These are phyloP conservation scores for Halophytophthora batemanensis DNA, from an alignment of 352 stramenopile genomes.

Conservation along the genomic window DNA sequence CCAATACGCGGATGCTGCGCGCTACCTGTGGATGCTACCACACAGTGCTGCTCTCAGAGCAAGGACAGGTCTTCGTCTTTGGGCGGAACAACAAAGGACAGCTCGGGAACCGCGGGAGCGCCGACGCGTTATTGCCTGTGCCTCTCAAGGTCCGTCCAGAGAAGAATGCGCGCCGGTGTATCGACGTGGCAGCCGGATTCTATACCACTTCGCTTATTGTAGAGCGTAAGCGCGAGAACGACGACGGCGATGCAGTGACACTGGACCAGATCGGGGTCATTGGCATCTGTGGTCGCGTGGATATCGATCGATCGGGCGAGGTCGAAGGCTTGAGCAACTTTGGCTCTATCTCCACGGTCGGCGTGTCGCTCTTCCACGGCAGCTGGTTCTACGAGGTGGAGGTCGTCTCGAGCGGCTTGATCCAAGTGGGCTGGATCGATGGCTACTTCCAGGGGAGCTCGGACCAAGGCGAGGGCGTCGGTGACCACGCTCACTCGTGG, in stretches of 20 bases:
- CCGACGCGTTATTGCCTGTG: slow-evolving; percentile 77
- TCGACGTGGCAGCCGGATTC: slow-evolving; percentile 83
- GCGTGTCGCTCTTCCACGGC: slow-evolving; percentile 67
- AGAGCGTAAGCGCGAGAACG: slow-evolving; percentile 80
- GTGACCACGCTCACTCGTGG: slow-evolving; percentile 91
- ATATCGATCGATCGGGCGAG: slow-evolving; percentile 84
- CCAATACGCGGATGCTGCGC: slow-evolving; percentile 65
- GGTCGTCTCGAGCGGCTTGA: slow-evolving; percentile 86
- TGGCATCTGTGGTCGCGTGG: slow-evolving; percentile 72
- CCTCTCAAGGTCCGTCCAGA: slow-evolving; percentile 80
- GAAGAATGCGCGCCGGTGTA: slow-evolving; percentile 69
- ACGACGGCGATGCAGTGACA: slow-evolving; percentile 57
- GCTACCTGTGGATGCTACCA: slow-evolving; percentile 87
- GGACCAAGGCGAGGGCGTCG: slow-evolving; percentile 89
- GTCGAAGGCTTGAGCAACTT: slow-evolving; percentile 89
- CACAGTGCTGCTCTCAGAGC: slow-evolving; percentile 78
- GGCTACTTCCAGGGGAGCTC: slow-evolving; percentile 89
- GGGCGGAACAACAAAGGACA: slow-evolving; percentile 89
- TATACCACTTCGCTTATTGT: slow-evolving; percentile 87
- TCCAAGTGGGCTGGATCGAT: slow-evolving; percentile 93
- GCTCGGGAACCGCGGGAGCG: slow-evolving; percentile 79
- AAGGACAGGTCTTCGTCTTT: slow-evolving; percentile 84
- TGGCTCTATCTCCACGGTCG: slow-evolving; percentile 75
- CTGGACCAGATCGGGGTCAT: slow-evolving; percentile 67
- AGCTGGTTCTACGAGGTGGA: slow-evolving; percentile 95